Evolutionary conservation across 1,284 basidiomycete species (phyloP).

Genomic region (Rhodotorula sp.): DNA sequence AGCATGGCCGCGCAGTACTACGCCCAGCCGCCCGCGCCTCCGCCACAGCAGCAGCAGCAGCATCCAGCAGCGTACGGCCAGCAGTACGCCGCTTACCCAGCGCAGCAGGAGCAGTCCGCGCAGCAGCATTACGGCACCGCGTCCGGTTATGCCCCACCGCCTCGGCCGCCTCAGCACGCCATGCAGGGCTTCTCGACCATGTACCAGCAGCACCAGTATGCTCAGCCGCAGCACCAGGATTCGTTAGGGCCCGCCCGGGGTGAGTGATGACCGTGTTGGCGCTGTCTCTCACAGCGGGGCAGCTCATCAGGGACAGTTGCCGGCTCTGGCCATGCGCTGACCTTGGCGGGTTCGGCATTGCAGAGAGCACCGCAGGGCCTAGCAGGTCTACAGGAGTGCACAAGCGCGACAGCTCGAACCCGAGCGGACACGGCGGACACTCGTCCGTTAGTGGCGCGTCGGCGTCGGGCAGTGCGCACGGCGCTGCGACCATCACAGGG

Average conservation of each 20-base stretch:
- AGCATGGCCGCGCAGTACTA: neutral
- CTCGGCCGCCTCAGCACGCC: neutral
- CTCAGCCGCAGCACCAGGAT: neutral
- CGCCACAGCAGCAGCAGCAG: neutral
- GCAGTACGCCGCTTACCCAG: too few species aligned
- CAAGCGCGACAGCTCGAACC: constrained; percentile 1
- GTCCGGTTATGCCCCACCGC: neutral
- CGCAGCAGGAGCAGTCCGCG: too few species aligned
- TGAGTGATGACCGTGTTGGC: neutral
- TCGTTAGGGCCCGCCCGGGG: neutral
- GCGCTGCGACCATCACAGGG: neutral
- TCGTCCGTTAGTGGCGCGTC: constrained; percentile 1
- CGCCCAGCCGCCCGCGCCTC: neutral
- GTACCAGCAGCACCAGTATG: constrained; percentile 2
- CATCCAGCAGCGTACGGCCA: neutral
- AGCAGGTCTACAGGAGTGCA: constrained; percentile 8
- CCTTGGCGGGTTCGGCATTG: neutral
- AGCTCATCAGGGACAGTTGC: neutral
- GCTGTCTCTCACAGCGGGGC: neutral
- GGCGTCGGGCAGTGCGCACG: neutral
- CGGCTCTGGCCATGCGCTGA: neutral
- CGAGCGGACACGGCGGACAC: neutral
- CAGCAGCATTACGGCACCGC: too few species aligned
- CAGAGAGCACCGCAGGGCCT: constrained; percentile 16
- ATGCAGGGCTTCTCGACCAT: neutral